Base-by-base conservation (phyloP, 352 stramenopile genomes). In the Saprolegnia parasitica region DNA sequence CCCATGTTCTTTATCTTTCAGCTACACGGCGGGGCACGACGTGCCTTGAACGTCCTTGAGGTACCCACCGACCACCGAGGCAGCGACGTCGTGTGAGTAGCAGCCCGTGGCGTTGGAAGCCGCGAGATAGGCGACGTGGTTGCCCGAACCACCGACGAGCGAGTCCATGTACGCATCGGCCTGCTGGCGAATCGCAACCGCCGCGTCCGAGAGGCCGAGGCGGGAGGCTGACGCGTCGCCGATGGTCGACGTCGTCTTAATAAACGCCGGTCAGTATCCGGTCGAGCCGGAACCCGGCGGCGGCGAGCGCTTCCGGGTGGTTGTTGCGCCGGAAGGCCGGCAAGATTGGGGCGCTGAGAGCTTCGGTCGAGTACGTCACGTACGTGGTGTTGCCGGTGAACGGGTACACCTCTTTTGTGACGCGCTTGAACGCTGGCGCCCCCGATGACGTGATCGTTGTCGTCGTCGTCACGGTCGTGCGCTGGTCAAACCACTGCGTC, bases 361-460 rank as follows among this genome's bases (percentile, higher is more conserved):
- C 24, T 40, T 60, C 52, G 13, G 52, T 60, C 35, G 3, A 42
- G 49, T 77, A 74, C 2, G 71, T 63, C 16, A 74, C 74, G 77
- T 87, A 90, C 65, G 73, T 74, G 26, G 81, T 75, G 49, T 73
- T 76, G 29, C 82, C 82, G 20, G 50, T 67, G 21, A 90, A 65
- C 65, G 79, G 80, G 62, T 90, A 88, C 50, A 84, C 68, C 61
- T 89, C 80, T 35, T 67, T 65, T 26, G 23, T 24, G 47, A 75
- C 42, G 32, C 66, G 20, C 47, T 6, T 55, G 15, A 11, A 45
- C 4, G 61, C 35, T 32, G 23, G 42, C 35, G 71, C 72, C 24
- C 56, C 32, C 13, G 63, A 35, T 11, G 65, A 65, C 45, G 67
- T 46, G 40, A 77, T 70, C 8, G 45, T 72, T n/a, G 75, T 71